These are phyloP conservation scores for Leishmania mexicana DNA, from an alignment of 208 protist genomes.

Conservation along the genomic window DNA sequence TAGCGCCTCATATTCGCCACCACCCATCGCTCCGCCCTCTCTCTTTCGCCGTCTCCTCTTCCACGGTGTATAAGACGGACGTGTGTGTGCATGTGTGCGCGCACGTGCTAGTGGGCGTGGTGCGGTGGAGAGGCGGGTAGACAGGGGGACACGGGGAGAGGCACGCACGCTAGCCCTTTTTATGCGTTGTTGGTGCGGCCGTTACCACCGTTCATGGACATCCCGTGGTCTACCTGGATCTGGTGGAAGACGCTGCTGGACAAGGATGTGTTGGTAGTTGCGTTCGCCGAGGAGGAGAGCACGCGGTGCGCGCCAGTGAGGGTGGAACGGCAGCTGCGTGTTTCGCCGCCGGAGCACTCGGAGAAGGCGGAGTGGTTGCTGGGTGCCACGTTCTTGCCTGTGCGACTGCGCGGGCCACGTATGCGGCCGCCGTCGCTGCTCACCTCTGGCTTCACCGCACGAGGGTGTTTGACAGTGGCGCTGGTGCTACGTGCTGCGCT, in stretches of 20 bases:
- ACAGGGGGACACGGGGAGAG: neutral
- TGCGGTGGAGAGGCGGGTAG: neutral
- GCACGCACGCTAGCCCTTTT: neutral
- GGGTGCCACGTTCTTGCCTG: constrained; percentile 62
- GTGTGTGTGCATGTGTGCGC: neutral
- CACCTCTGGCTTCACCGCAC: constrained; percentile 50
- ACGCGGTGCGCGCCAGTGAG: constrained; percentile 40
- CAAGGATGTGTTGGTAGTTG: constrained; percentile 55
- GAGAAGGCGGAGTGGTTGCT: constrained; percentile 85
- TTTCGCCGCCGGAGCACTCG: constrained; percentile 85
- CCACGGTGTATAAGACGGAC: neutral
- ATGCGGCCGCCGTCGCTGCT: constrained; percentile 27
- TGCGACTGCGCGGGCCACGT: constrained; percentile 52
- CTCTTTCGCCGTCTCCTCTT: neutral
- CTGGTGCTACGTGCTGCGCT: constrained; percentile 29
- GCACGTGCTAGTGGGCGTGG: neutral
- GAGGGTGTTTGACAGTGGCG: constrained; percentile 45
- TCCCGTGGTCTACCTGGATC: constrained; percentile 21
- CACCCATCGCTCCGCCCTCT: constrained; percentile 2
- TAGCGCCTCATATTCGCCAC: neutral
- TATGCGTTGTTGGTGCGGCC: constrained; percentile 4
- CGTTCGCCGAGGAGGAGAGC: constrained; percentile 44
- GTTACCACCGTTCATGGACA: constrained; percentile 14
- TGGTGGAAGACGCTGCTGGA: constrained; percentile 37
- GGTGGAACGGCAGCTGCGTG: constrained; percentile 65